Evolutionary conservation across 495 filamentous ascomycete genomes (phyloP).

Genomic region (Tetracladium marchalianum): DNA sequence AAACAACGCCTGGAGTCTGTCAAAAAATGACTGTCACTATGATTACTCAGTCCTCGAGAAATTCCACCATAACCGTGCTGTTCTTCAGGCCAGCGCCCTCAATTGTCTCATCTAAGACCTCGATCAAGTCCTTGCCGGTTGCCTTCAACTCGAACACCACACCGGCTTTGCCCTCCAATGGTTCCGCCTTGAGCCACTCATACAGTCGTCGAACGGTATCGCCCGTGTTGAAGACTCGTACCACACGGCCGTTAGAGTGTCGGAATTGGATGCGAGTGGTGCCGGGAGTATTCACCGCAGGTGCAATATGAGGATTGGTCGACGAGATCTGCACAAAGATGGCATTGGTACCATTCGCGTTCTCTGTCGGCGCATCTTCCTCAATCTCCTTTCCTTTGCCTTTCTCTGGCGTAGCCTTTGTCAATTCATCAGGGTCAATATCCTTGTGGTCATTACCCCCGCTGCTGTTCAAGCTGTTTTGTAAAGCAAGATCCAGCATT

Average conservation of each 20-base stretch:
- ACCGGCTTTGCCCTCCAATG: slow-evolving; percentile 64
- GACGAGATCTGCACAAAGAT: slow-evolving; percentile 62
- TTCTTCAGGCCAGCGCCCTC: slow-evolving; percentile 80
- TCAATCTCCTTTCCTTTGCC: slow-evolving; percentile 32
- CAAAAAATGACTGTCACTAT: too few species aligned
- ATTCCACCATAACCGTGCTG: slow-evolving; percentile 88
- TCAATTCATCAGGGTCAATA: slow-evolving; percentile 77
- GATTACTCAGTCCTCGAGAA: slow-evolving; percentile 36
- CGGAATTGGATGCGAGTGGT: slow-evolving; percentile 88
- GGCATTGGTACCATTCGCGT: slow-evolving; percentile 9
- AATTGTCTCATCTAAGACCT: slow-evolving; percentile 59
- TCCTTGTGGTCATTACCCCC: slow-evolving; percentile 28
- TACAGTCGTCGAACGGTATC: slow-evolving; percentile 78
- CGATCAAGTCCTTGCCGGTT: slow-evolving; percentile 74
- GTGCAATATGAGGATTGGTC: slow-evolving; percentile 67
- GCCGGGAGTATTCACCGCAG: slow-evolving; percentile 51
- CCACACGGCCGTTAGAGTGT: slow-evolving; percentile 67
- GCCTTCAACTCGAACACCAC: slow-evolving; percentile 75
- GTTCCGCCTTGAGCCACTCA: slow-evolving; percentile 90
- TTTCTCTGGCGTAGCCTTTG: slow-evolving; percentile 51
- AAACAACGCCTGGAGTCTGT: too few species aligned
- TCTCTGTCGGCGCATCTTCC: slow-evolving; percentile 21
- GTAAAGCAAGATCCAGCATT: slow-evolving; percentile 86
- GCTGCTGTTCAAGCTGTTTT: slow-evolving; percentile 61
- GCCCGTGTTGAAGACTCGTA: slow-evolving; percentile 70